Evolutionary conservation across 2,329 filamentous ascomycete species (phyloP), one percentile per base, ranked within the genome.

Genomic region (Aspergillus fumigatus): DNA sequence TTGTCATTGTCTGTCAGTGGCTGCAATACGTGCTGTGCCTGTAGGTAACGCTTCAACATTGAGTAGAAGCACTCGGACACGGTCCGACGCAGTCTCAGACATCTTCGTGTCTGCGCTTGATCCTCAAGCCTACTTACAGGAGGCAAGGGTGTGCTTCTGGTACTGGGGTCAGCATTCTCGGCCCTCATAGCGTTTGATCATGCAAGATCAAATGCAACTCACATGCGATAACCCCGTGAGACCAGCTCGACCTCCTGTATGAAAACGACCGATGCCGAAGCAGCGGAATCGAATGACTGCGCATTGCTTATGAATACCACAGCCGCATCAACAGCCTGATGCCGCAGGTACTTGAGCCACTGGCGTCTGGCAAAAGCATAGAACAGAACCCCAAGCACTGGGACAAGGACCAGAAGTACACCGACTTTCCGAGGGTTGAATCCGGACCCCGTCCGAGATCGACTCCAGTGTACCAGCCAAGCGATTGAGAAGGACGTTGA

Each of bases 241-340:
- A 97, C 92, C 32, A 97, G 81, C 76, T 97, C 92, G n/a, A 97
- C 92, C 75, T 97, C 92, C 72, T 96, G 92, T 60, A 97, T 88
- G 58, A 96, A 82, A 40, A 88, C 86, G 54, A 96, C 79, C 2
- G 90, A 88, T 32, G 90, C 88, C 41, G 87, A 86, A 43, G 84
- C 86, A 23, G 88, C 87, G 43, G 87, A 84, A 73, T 97, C 92
- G 65, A 95, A 91, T 51, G 87, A 85, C 68, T 95, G 90, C 41
- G 91, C 86, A 67, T 85, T 87, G 49, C 84, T 80, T 48, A 94
- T 86, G 62, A 96, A 85, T 0, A 79, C 75, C 10, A 84, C 84
- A 4, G 88, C 85, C 60, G 87, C 85, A 35, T 84, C 80, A 40
- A 96, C 80, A 0, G 89, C 87, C 69, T 92, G 87, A 52, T 88